Evolutionary conservation across 108 stramenopile species (phyloP).

Genomic region (Pseudonitzschia pungens): DNA sequence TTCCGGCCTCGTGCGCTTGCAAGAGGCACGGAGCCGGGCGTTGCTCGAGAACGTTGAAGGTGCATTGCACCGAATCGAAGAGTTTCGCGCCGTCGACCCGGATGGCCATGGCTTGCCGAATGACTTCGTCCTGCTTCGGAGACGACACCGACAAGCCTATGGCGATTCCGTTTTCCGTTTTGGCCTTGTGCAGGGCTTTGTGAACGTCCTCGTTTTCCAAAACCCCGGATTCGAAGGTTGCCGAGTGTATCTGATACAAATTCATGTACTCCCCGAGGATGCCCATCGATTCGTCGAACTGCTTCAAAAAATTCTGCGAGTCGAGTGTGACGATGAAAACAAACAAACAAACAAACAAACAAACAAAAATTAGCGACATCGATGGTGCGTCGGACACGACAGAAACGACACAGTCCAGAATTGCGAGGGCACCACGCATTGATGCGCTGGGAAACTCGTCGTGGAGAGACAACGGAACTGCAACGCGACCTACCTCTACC

Average conservation of each 20-base stretch:
- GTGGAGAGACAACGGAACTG: background rate
- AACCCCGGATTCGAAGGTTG: constrained; percentile 79
- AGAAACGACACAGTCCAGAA: no score
- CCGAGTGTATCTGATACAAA: constrained; percentile 80
- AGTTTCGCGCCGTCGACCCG: constrained; percentile 30
- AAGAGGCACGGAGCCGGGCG: constrained; percentile 44
- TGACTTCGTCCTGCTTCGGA: constrained; percentile 58
- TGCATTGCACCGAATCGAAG: constrained; percentile 85
- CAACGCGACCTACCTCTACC: constrained; percentile 33
- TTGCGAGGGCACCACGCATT: background rate
- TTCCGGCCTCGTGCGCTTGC: constrained; percentile 56
- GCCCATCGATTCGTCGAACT: constrained; percentile 54
- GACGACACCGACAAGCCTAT: constrained; percentile 77
- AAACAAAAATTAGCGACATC: no score
- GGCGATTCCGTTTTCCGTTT: constrained; percentile 56
- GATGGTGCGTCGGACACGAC: no score
- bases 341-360: no score
- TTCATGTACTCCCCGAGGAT: constrained; percentile 64
- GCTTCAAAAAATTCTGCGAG: constrained; percentile 56
- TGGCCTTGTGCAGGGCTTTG: constrained; percentile 52
- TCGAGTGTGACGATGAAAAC: background rate
- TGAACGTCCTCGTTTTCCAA: constrained; percentile 52
- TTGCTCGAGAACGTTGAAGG: constrained; percentile 79
- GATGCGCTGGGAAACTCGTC: background rate
- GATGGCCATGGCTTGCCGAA: constrained; percentile 59